Conservation (phyloP, 2,329 filamentous ascomycete genomes). For the Fusarium marasasianum region DNA sequence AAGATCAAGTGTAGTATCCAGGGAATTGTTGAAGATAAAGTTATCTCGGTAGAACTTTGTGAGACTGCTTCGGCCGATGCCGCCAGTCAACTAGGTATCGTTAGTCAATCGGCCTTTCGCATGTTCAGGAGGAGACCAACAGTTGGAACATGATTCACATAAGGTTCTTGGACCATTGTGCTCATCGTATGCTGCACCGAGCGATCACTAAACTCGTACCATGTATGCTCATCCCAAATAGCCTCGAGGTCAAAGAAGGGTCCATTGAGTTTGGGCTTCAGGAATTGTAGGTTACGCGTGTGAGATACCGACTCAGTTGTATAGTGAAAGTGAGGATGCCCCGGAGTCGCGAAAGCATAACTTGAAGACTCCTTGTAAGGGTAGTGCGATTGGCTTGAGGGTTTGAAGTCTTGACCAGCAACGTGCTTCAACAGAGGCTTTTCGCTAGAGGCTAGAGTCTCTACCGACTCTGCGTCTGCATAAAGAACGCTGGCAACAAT, state of each 20-base stretch:
- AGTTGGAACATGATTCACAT: conserved; percentile 81
- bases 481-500: neutral
- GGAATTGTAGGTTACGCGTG: conserved; percentile 70
- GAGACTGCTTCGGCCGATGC: conserved; percentile 70
- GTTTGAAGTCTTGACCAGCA: neutral
- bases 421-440: neutral
- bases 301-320: conserved; percentile 69
- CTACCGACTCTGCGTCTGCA: neutral
- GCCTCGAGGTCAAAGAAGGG: conserved; percentile 78
- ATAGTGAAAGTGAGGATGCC: conserved; percentile 59
- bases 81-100: conserved; percentile 64
- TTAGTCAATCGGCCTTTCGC: accelerated
- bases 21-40: conserved; percentile 79
- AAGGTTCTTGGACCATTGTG: conserved; percentile 82
- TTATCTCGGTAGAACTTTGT: conserved; percentile 76
- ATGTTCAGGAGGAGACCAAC: conserved; percentile 47
- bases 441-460: neutral
- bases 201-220: conserved; percentile 74
- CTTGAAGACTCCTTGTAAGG: conserved; percentile 36
- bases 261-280: conserved; percentile 70
- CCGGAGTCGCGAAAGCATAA: conserved; percentile 58
- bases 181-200: conserved; percentile 78
- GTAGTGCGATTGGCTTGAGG: neutral
- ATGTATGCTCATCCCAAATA: conserved; percentile 82
- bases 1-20: conserved; percentile 72